These are phyloP conservation scores for Collybia mongolica DNA, from an alignment of 768 basidiomycete species.

Conservation along the genomic window DNA sequence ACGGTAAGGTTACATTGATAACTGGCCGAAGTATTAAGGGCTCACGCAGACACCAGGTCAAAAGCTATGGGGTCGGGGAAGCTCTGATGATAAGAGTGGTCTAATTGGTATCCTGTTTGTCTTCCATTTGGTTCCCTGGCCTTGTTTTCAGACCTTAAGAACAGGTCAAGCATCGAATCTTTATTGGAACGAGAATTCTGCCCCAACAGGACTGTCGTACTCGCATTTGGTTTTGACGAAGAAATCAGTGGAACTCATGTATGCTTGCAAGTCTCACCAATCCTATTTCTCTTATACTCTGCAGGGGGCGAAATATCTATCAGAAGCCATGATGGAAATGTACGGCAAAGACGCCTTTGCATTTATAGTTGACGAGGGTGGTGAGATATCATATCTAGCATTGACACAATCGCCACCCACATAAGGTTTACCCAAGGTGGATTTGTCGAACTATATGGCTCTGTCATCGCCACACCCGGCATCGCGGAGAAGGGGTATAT, in stretches of 20 bases:
- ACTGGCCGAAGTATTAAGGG: background rate
- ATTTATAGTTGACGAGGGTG: constrained; percentile 87
- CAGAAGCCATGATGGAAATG: constrained; percentile 44
- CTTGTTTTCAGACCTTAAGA: background rate
- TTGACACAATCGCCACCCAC: background rate
- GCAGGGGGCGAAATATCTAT: constrained; percentile 56
- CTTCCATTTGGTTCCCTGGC: background rate
- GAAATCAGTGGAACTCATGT: constrained; percentile 57
- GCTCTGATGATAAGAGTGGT: constrained; percentile 75
- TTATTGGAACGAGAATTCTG: constrained; percentile 61
- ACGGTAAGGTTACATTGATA: constrained; percentile 32
- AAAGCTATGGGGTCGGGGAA: constrained; percentile 76
- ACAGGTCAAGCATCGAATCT: constrained; percentile 57
- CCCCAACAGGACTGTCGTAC: constrained; percentile 61
- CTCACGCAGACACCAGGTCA: constrained; percentile 24
- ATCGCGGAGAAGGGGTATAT: constrained; percentile 76
- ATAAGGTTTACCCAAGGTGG: constrained; percentile 34
- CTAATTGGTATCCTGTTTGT: constrained; percentile 63
- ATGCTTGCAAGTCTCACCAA: background rate
- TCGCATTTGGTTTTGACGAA: constrained; percentile 77
- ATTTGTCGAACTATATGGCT: constrained; percentile 48
- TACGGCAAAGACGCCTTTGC: constrained; percentile 77
- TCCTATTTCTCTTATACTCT: background rate
- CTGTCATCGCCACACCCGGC: constrained; percentile 57
- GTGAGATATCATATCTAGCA: constrained; percentile 32